Evolutionary conservation across 208 protist genomes (phyloP), one percentile per base, ranked within the genome.

Genomic region (Leishmania aethiopica): DNA sequence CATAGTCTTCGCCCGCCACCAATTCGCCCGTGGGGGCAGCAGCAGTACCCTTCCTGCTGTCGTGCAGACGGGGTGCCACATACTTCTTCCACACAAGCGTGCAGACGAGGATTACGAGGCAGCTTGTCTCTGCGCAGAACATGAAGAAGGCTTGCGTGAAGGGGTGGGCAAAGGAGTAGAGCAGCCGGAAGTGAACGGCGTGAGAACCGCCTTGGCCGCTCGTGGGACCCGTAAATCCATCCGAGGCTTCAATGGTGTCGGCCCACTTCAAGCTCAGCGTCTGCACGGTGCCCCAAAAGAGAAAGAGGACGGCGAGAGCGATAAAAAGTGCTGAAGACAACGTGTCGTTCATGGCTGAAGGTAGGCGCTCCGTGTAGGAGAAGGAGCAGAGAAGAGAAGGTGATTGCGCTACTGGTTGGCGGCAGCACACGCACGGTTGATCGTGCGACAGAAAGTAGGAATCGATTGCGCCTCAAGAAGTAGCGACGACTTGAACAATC

Each of bases 111-210:
- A 94, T 77, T 11, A 90, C 74, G 7, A 98, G 84, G 87, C 94
- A 96, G 15, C 86, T 67, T n/a, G 84, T 45, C 78, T 96, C 92
- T 15, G 90, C 85, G 55, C 84, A 86, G 86, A 98, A 98, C 96
- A 98, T 98, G 72, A 93, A 89, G 72, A 96, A 86, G 17, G 92
- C 89, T 83, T 97, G 93, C 42, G 90, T 89, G 86, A 96, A 97
- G 19, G 93, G 92, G 78, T 97, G 90, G 37, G 83, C 93, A 64
- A 96, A 97, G 72, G 80, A 84, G 79, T 90, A 93, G 69, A 86
- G 47, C 10, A 87, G 75, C 11, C 70, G 82, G n/a, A 86, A 85
- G 25, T 59, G 32, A 11, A 80, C 70, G 22, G 42, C 64, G 6
- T 75, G 59, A 22, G 35, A 17, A 35, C 10, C 28, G 49, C 64